These are phyloP conservation scores for Septoria linicola DNA, from an alignment of 2,329 filamentous ascomycete species.

Conservation along the genomic window DNA sequence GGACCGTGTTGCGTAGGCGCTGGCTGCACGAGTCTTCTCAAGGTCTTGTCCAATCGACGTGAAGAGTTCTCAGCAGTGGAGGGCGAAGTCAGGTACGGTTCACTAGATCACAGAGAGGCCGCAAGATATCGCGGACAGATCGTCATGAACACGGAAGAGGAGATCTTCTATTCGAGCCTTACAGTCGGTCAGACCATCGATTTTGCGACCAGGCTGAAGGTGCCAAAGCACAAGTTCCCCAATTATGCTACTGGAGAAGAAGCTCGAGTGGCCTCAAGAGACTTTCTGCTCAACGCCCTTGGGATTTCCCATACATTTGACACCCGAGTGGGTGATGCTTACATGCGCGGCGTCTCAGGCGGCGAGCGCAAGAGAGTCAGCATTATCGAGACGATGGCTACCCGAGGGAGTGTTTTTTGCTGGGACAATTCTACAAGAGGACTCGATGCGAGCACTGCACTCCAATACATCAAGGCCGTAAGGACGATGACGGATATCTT, in stretches of 20 bases:
- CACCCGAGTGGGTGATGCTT: conserved; percentile 67
- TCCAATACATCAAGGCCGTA: conserved; percentile 53
- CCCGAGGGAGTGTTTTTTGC: conserved; percentile 57
- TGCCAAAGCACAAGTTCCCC: conserved; percentile 44
- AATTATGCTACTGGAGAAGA: conserved; percentile 12
- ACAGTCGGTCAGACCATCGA: conserved; percentile 56
- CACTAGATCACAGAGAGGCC: conserved; percentile 43
- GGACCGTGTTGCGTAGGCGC: conserved; percentile 13
- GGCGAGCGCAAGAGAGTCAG: conserved; percentile 68
- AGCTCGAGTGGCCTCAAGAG: conserved; percentile 40
- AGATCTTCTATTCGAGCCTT: conserved; percentile 55
- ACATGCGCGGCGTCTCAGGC: conserved; percentile 63
- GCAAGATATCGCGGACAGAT: conserved; percentile 46
- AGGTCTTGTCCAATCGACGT: conserved; percentile 64
- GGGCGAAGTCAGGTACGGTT: conserved; percentile 58
- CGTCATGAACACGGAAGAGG: conserved; percentile 48
- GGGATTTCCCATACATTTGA: conserved; percentile 58
- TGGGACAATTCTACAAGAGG: conserved; percentile 68
- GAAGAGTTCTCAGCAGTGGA: conserved; percentile 43
- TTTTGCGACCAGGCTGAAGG: conserved; percentile 54
- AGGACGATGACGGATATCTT: conserved; percentile 62
- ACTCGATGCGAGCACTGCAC: conserved; percentile 63
- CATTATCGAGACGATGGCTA: conserved; percentile 64
- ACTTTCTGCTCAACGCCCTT: conserved; percentile 59
- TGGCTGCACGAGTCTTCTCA: conserved; percentile 67